phyloP scores from a whole-genome alignment of 805 yeast genomes.

The Kodamaea nitidulidarum region DNA sequence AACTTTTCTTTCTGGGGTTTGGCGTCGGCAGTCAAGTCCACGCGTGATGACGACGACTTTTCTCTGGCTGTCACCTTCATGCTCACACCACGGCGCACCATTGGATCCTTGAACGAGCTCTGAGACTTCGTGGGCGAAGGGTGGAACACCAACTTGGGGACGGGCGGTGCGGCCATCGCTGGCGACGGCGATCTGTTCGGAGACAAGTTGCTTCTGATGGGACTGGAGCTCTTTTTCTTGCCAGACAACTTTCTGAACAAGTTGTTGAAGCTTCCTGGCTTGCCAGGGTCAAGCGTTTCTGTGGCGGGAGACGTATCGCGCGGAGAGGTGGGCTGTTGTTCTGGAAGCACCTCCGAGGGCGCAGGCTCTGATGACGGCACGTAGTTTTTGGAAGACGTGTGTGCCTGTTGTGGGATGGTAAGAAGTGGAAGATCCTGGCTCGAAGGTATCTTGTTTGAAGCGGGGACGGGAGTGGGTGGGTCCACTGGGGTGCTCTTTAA shows the following conservation, averaged over 20 bases:
- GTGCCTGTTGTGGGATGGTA: slow-evolving; percentile 39
- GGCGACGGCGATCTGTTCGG: neutral
- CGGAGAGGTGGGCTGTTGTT: slow-evolving; percentile 29
- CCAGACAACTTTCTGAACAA: slow-evolving; percentile 36
- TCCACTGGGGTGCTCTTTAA: neutral
- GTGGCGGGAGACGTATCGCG: slow-evolving; percentile 15
- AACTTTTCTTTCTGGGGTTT: slow-evolving; percentile 2
- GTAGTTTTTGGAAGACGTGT: slow-evolving; percentile 24
- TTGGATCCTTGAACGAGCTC: slow-evolving; percentile 25
- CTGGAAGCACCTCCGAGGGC: slow-evolving; percentile 14
- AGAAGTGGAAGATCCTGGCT: slow-evolving; percentile 18
- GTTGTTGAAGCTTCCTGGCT: slow-evolving; percentile 30
- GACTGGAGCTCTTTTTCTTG: slow-evolving; percentile 19
- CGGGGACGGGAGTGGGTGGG: neutral
- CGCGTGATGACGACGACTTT: slow-evolving; percentile 27
- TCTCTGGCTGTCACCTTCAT: slow-evolving; percentile 59
- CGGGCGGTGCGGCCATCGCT: slow-evolving; percentile 6
- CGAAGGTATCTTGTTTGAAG: slow-evolving; percentile 2
- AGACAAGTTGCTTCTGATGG: slow-evolving; percentile 1
- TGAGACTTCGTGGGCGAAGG: slow-evolving; percentile 1
- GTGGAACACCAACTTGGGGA: slow-evolving; percentile 7
- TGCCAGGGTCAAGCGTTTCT: slow-evolving; percentile 32
- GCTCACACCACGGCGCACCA: slow-evolving; percentile 59
- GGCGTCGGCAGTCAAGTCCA: slow-evolving; percentile 8
- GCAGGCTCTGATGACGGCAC: neutral